A percentile compares a stretch with the other conserved stretches of the same genome.
phyloP scores from a whole-genome alignment of 148 eudicot species.

The Rhododendron simsii region DNA sequence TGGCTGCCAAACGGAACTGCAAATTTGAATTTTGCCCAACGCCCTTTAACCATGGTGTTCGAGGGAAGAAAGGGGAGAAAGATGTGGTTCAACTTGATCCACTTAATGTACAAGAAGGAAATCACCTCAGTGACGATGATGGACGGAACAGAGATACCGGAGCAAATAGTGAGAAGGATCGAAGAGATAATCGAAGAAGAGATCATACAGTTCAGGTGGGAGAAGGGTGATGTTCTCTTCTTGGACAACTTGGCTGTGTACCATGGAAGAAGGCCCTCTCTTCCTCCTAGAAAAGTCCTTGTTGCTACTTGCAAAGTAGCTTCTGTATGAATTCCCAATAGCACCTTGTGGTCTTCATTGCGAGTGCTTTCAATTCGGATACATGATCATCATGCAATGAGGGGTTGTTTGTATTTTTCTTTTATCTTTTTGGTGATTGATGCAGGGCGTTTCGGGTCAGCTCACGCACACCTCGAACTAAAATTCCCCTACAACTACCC shows the following conservation, averaged over 20 bases:
- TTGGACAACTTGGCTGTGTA: slow-evolving; percentile 38
- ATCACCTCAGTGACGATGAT: slow-evolving; percentile 38
- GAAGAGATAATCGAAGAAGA: slow-evolving; percentile 48
- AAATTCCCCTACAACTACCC: too few species aligned
- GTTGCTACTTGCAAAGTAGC: slow-evolving; percentile 30
- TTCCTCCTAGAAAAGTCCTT: slow-evolving; percentile 39
- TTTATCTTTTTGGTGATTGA: not conserved
- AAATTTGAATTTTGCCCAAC: slow-evolving; percentile 27
- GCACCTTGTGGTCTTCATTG: not conserved
- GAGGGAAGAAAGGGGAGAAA: slow-evolving; percentile 45
- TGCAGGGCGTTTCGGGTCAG: not conserved
- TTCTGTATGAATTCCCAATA: not conserved
- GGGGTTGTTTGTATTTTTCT: not conserved
- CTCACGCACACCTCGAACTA: too few species aligned
- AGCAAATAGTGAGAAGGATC: slow-evolving; percentile 31
- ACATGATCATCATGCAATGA: not conserved
- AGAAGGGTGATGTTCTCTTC: slow-evolving; percentile 47
- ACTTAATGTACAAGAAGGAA: slow-evolving; percentile 42
- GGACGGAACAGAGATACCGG: slow-evolving; percentile 38
- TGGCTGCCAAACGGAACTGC: slow-evolving; percentile 43
- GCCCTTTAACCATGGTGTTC: slow-evolving; percentile 31
- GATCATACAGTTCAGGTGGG: slow-evolving; percentile 49
- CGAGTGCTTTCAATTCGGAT: not conserved
- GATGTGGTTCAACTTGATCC: slow-evolving; percentile 50
- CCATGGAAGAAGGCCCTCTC: slow-evolving; percentile 54